Base-by-base conservation (phyloP, 140 eudicot species). In the Anethum foeniculum region DNA sequence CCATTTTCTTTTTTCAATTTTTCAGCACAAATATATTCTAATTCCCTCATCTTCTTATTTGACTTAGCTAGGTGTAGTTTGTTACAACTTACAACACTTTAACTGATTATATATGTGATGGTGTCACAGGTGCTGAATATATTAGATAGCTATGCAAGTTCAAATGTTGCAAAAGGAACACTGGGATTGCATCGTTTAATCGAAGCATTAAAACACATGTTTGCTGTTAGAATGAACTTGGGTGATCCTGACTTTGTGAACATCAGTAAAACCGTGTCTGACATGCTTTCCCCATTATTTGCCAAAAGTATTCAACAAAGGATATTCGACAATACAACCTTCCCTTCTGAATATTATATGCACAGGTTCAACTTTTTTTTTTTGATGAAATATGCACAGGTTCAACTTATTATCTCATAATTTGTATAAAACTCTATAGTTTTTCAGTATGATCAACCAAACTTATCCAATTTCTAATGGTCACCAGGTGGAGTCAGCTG, bases 161-260 rank as follows among this genome's bases (percentile, higher is more conserved):
- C 77, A 0, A 62, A 82, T 30, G 91, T 82, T 15, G 88, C 82
- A 7, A 80, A 86, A 43, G 97, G 99, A 81, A 32, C 87, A 12
- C 78, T 94, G 77, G 97, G 97, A 48, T 78, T 94, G 54, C 99
- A 95, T 75, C 93, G 97, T 68, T 81, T 90, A 47, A 79, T 92
- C 2, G 97, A 95, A 84, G 93, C 99, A 7, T 69, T 95, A 81
- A 95, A 95, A 77, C 97, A 92, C 86, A 95, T 95, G 99, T 87
- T 92, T 81, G 95, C 93, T 19, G 27, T 90, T 72, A 85, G 99
- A 39, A 95, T 95, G 97, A 86, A 90, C 85, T 86, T 92, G 74
- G 99, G 99, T 4, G 99, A 95, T 78, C 99, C 99, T 0, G 86
- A 83, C 76, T 95, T 90, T 77, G 99, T 86, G 4, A 82, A 95